Evolutionary conservation across 257 asterid species (phyloP), one percentile per base, ranked within the genome.

Genomic region (Marsdenia floribunda): DNA sequence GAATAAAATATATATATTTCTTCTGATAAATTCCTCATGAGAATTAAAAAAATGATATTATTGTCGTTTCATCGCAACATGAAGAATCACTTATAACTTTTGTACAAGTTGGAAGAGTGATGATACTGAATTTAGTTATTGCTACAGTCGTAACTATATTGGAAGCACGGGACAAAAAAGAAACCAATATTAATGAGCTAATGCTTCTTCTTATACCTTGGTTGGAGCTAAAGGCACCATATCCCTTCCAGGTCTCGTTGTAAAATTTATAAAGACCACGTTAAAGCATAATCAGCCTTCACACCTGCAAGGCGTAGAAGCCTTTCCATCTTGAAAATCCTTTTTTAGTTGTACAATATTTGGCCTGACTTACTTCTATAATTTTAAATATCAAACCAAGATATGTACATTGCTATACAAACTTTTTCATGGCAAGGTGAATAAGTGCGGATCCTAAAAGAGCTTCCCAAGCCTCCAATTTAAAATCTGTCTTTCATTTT

Each of bases 401-500:
- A 40, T 11, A 26, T 19, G 57, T 37, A 13, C 33, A 46, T 50
- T 47, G 58, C 37, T 21, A 40, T 38, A 49, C 11, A 65, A 71
- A 40, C 54, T n/a, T 71, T n/a, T 24, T 3, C 37, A 13, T 15
- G 15, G n/a, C 29, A 22, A 38, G 26, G 24, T n/a, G 73, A 49
- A 60, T n/a, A 40, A 65, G 61, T 47, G 37, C 5, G 19, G 16
- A 50, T 50, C 65, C 54, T 72, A 19, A 58, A 38, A 46, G 29
- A 29, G n/a, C 49, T 42, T 40, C n/a, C 19, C 64, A 3, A 4
- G 58, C 75, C 46, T 76, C 15, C 46, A 16, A 22, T 14, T 29
- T 49, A 4, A 58, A 18, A 75, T 29, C 33, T 33, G 6, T 70
- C 77, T 79, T 79, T 88, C 85, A 89, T 37, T 83, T 87, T 3